Percentiles rank a stretch among this genome's conserved stretches.
Conservation (phyloP, 108 stramenopile genomes). For the Fistulifera pelliculosa region DNA sequence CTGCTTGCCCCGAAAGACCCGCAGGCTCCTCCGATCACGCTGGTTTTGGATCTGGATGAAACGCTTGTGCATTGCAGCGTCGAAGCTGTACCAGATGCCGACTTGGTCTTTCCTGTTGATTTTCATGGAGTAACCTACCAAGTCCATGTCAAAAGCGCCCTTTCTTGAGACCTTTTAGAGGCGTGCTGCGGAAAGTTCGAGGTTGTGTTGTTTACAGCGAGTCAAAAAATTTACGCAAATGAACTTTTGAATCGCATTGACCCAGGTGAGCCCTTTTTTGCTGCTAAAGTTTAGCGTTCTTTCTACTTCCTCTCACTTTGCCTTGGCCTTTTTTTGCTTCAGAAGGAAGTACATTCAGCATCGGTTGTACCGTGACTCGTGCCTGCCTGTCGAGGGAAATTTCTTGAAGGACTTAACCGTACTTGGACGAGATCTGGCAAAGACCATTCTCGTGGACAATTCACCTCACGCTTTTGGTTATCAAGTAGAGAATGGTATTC, state of each 20-base stretch:
- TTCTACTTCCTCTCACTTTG: slow-evolving; percentile 3
- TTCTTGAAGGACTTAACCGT: slow-evolving; percentile 88
- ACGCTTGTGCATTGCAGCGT: slow-evolving; percentile 96
- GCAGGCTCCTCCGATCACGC: slow-evolving; percentile 38
- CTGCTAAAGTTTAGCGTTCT: background rate
- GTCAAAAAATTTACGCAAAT: slow-evolving; percentile 92
- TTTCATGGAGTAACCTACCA: slow-evolving; percentile 79
- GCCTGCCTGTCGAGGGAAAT: slow-evolving; percentile 83
- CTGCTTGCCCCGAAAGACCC: slow-evolving; percentile 45
- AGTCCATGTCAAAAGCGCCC: slow-evolving; percentile 91
- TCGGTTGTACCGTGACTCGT: slow-evolving; percentile 91
- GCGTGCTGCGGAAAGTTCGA: slow-evolving; percentile 77
- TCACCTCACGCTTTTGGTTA: slow-evolving; percentile 90
- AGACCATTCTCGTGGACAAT: slow-evolving; percentile 92
- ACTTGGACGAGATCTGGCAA: slow-evolving; percentile 71
- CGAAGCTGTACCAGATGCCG: slow-evolving; percentile 79
- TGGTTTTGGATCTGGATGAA: slow-evolving; percentile 96
- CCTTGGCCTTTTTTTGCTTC: slow-evolving; percentile 3
- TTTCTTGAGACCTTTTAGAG: slow-evolving; percentile 64
- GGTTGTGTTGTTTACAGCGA: slow-evolving; percentile 93
- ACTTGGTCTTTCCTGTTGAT: slow-evolving; percentile 85
- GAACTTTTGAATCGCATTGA: slow-evolving; percentile 89
- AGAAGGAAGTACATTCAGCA: slow-evolving; percentile 80
- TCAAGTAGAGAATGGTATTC: slow-evolving; percentile 95
- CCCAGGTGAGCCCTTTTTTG: slow-evolving; percentile 54